phyloP scores from a whole-genome alignment of 2,329 filamentous ascomycete genomes.

The Ceratocystis colombiana region DNA sequence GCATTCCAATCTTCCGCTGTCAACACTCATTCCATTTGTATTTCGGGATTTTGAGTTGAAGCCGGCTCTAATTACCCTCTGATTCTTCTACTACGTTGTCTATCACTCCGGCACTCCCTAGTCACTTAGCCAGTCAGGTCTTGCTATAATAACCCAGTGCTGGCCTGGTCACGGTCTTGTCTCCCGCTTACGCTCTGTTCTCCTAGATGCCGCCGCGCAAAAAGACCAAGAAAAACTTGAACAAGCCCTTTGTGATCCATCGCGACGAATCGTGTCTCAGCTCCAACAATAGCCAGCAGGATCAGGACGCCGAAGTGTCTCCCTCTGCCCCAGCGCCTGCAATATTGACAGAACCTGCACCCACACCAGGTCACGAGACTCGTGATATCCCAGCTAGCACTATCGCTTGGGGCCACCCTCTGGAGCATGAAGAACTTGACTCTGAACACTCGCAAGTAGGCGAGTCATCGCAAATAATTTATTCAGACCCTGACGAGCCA shows the following conservation, averaged over 20 bases:
- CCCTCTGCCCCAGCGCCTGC: background rate
- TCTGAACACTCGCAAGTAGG: conserved; percentile 14
- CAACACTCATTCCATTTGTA: background rate
- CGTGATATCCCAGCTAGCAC: conserved; percentile 3
- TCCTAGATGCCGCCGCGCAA: conserved; percentile 25
- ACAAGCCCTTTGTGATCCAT: conserved; percentile 23
- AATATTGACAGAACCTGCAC: too few relatives aligned
- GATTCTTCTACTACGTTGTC: background rate
- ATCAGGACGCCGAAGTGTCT: background rate
- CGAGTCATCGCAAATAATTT: conserved; percentile 18
- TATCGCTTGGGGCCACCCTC: background rate
- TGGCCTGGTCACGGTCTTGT: background rate
- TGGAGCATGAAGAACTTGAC: conserved; percentile 16
- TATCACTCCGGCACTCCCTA: background rate
- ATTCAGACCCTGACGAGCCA: conserved; percentile 23
- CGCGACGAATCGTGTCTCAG: conserved; percentile 25
- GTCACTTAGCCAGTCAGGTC: background rate
- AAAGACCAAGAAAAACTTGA: conserved; percentile 20
- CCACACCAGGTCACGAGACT: conserved; percentile 8
- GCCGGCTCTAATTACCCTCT: background rate
- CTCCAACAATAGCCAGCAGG: conserved; percentile 24
- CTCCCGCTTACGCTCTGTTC: conserved; percentile 10
- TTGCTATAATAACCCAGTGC: background rate
- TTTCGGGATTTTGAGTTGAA: background rate
- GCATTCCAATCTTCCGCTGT: conserved; percentile 12